Evolutionary conservation across 805 yeast species (phyloP).

Genomic region (Candida incommunis): DNA sequence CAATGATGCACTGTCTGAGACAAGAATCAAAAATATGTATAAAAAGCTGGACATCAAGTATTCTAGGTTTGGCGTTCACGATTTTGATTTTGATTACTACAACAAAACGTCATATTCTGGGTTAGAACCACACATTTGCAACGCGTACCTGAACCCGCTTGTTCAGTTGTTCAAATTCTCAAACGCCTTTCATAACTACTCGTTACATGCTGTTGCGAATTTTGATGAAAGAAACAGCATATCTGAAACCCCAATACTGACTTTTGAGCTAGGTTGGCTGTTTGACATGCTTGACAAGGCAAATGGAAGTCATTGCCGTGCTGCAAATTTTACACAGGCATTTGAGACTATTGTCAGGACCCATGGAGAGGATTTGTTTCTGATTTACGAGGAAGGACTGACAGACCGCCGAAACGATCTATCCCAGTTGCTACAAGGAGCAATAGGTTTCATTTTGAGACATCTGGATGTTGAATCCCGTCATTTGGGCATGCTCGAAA

Average conservation of each 20-base stretch:
- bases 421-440: neutral
- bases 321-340: conserved; percentile 47
- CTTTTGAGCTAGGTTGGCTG: conserved; percentile 76
- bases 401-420: neutral
- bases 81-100: conserved; percentile 80
- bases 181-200: conserved; percentile 56
- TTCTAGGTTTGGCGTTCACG: conserved; percentile 84
- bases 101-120: conserved; percentile 68
- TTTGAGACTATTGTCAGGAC: neutral
- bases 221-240: conserved; percentile 18
- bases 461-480: neutral
- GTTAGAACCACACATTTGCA: conserved; percentile 74
- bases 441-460: neutral
- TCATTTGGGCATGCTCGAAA: neutral
- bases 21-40: conserved; percentile 59
- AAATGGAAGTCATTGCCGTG: conserved; percentile 60
- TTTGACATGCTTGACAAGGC: conserved; percentile 87
- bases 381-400: neutral
- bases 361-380: neutral
- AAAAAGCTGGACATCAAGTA: conserved; percentile 62
- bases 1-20: conserved; percentile 15
- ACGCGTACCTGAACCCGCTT: conserved; percentile 63
- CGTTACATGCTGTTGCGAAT: conserved; percentile 39
- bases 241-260: conserved; percentile 28
- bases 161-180: conserved; percentile 69